Base-by-base conservation (phyloP, 2,329 filamentous ascomycete genomes). In the Penicillium crustosum region DNA sequence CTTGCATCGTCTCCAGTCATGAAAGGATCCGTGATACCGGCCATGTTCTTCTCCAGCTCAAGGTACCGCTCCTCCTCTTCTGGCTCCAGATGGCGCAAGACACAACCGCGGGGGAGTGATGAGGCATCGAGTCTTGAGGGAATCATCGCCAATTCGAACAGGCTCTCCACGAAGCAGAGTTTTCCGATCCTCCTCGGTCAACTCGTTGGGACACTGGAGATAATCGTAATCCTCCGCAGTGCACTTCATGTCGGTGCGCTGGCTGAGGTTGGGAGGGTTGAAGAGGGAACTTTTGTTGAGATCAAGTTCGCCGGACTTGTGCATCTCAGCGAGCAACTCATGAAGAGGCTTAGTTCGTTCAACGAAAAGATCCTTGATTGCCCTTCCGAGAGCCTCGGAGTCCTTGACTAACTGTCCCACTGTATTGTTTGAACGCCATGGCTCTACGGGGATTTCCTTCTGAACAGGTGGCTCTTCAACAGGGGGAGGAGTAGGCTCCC, bases 61-160 rank as follows among this genome's bases (percentile, higher is more conserved):
- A 81, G 68, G 42, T 79, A 78, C 23, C 72, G 73, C 19, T 78
- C 73, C 58, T 79, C 77, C 63, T 81, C 79, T n/a, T 78, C 77
- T 2, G 68, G 61, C 5, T 74, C 75, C 13, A 81, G 64, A 61
- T 80, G 78, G 43, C 75, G 74, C 25, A 81, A 66, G 4, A 80
- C 72, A 53, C 73, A 75, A 3, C 79, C 78, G 25, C 73, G 71
- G 13, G 79, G 79, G 78, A 12, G 75, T 80, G 52, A 81, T 76
- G 27, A 81, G 65, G 52, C 75, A 77, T 36, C 75, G 72, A 29
- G 73, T 68, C 51, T 79, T 77, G n/a, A 79, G 64, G 41, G 70
- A 63, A 33, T 73, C 70, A 12, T 66, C 60, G 15, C 75, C 73
- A 38, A 79, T 63, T 27, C 73, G 73, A 39, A 81, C 68, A 5